A percentile compares a stretch with the other conserved stretches of the same genome.
Conservation (phyloP, 2,329 filamentous ascomycete species). For the Orbilia ellipsospora region DNA sequence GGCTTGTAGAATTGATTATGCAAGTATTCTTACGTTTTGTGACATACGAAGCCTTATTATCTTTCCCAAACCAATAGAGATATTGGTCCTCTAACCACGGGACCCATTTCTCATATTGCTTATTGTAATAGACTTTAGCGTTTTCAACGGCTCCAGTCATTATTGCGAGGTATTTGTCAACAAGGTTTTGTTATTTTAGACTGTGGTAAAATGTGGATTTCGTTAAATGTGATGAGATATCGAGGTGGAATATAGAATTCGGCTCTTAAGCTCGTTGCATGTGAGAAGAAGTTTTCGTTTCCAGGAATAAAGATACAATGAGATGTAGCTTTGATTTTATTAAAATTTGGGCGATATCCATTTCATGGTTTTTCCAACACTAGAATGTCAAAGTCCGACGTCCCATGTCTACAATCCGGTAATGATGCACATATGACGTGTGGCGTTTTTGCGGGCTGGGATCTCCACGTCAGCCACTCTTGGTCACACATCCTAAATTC, state of each 20-base stretch:
- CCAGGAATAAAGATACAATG: no score
- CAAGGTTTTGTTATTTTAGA: background rate
- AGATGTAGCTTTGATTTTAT: no score
- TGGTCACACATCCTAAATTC: background rate
- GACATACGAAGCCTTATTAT: conserved; percentile 79
- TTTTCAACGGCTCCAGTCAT: conserved; percentile 66
- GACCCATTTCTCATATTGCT: conserved; percentile 79
- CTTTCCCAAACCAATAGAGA: conserved; percentile 77
- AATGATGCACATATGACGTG: conserved; percentile 55
- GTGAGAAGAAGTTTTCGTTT: no score
- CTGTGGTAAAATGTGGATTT: background rate
- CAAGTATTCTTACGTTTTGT: conserved; percentile 70
- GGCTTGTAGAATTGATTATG: background rate
- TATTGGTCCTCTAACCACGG: conserved; percentile 81
- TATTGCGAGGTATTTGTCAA: background rate
- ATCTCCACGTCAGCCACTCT: conserved; percentile 29
- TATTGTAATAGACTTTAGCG: conserved; percentile 73
- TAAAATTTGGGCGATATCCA: no score
- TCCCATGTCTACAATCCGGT: background rate
- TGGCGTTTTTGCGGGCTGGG: conserved; percentile 25
- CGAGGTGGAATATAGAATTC: no score
- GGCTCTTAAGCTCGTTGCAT: no score
- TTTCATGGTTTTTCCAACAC: no score
- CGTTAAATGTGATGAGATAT: background rate
- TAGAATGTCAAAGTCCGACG: background rate